Evolutionary conservation across 1,284 basidiomycete species (phyloP), one percentile per base, ranked within the genome.

Genomic region (Rhodotorula sp.): DNA sequence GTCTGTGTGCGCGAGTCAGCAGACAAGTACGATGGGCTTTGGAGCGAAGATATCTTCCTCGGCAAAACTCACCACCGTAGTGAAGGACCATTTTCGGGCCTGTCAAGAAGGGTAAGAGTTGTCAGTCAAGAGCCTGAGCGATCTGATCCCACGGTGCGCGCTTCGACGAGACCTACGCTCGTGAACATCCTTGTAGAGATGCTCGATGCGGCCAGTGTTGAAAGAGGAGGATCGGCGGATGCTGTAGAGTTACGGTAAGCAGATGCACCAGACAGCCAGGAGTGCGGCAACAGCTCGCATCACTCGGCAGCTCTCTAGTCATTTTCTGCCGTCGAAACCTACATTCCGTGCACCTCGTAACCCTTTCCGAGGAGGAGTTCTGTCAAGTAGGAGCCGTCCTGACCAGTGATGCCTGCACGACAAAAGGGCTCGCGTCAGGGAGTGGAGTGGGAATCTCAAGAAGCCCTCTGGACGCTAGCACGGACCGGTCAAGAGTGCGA

Each of bases 191-290:
- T 87, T 87, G 81, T 93, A 94, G 33, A 95, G 85, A 81, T 95
- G 91, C 78, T 94, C 89, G 76, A 95, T 84, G 79, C 92, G 88
- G 77, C 89, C 89, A 67, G 92, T 95, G 82, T 95, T 95, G 86
- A 95, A 95, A 78, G 89, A 91, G 30, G 92, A 95, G 44, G 92
- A 94, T 70, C 92, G 89, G 78, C 92, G 89, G 77, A 95, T 93
- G 83, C 94, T 93, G 49, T 90, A 12, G 10, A 6, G 15, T 7
- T 30, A 2, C 10, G 37, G 37, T 42, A 0, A 42, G 37, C 37
- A 42, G 37, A 42, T 51, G 45, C 33, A 33, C 56, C 6, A 26
- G n/a, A 30, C 8, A 4, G 37, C 17, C 30, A 33, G 20, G 18
- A 20, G 18, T 26, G 45, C 22, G 24, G 59, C n/a, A n/a, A n/a